Base-by-base conservation (phyloP, 495 filamentous ascomycete species). In the Neurospora africana region DNA sequence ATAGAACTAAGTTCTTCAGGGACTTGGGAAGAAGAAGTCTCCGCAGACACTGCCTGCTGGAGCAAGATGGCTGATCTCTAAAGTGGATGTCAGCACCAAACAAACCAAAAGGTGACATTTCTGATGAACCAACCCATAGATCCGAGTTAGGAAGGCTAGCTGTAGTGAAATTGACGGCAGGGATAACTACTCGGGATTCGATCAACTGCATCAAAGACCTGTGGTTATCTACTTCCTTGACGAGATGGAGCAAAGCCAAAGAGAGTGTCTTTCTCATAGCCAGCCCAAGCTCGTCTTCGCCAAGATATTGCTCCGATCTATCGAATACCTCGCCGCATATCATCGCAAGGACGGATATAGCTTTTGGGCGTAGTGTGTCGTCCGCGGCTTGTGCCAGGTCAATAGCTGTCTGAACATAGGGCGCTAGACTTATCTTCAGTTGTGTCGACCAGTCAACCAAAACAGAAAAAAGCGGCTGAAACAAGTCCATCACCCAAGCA, bases 401-500 rank as follows among this genome's bases (percentile, higher is more conserved):
- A 4, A 84, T 38, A 3, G 75, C 53, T 27, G 72, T 77, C 72
- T 74, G 75, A 21, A 84, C 40, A 10, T 80, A 44, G 5, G 72
- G 27, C 1, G 79, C 69, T n/a, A 80, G 33, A 3, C 72, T 68
- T 21, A 69, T 72, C 41, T 77, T 78, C 7, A 79, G 67, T 10
- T 77, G 58, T 6, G 68, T 44, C 19, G 76, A 77, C 78, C 77
- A 82, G 23, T 37, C 71, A 8, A 73, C 71, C 68, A 78, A 75
- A 19, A 75, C 71, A 17, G 73, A 69, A 43, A 77, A 74, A 8
- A 83, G 74, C n/a, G 74, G 71, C 44, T 79, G 72, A 53, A 80
- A 73, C 47, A 75, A 74, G 71, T 85, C 83, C 44, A 82, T 73
- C 21, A 83, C 71, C 79, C 81, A 83, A 7, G 78, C 75, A 8